phyloP scores from a whole-genome alignment of 345 rosid genomes.

The Hibiscus trionum region DNA sequence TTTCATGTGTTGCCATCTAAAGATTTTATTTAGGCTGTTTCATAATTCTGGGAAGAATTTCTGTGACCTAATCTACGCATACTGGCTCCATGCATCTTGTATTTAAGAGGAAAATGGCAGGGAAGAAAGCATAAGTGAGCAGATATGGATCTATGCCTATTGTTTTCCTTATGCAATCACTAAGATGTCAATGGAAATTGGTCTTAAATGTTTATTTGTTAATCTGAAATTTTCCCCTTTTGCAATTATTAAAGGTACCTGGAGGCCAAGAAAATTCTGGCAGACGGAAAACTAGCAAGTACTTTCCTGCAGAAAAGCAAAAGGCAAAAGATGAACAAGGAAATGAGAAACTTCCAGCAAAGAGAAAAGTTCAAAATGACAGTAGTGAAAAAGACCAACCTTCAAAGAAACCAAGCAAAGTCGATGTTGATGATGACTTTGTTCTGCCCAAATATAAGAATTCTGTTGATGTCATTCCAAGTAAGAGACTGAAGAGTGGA shows the following conservation, averaged over 20 bases:
- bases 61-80: not conserved
- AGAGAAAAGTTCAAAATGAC: slow-evolving; percentile 52
- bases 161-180: not conserved
- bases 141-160: not conserved
- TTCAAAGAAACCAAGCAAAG: slow-evolving; percentile 40
- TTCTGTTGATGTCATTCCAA: slow-evolving; percentile 49
- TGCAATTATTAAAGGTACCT: slow-evolving; percentile 23
- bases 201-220: not conserved
- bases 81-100: not conserved
- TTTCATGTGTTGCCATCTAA: not conserved
- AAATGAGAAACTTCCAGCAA: slow-evolving; percentile 43
- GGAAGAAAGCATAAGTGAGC: not conserved
- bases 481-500: slow-evolving; percentile 66
- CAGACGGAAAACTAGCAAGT: slow-evolving; percentile 91
- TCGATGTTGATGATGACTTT: slow-evolving; percentile 55
- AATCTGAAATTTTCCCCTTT: not conserved
- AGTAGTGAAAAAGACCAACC: slow-evolving; percentile 38
- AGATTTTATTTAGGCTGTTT: not conserved
- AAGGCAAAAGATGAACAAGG: slow-evolving; percentile 54
- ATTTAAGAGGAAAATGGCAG: not conserved
- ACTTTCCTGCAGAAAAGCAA: slow-evolving; percentile 61
- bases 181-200: not conserved
- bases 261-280: slow-evolving; percentile 43
- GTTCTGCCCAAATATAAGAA: slow-evolving; percentile 40
- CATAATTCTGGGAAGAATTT: not conserved